Evolutionary conservation across 73 alveolate genomes (phyloP).

Genomic region (Paraurostyla sp.): DNA sequence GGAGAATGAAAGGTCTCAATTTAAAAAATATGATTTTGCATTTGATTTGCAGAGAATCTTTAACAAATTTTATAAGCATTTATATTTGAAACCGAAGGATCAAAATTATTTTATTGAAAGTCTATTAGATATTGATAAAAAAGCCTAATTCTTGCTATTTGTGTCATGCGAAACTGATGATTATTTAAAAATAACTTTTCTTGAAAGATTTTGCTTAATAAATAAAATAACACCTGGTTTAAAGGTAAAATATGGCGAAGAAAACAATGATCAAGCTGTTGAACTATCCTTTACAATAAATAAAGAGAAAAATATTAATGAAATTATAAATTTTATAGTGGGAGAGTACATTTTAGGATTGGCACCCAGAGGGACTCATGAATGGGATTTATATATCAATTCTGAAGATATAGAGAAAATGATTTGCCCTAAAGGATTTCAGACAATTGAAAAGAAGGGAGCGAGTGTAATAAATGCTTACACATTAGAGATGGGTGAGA

Average conservation of each 20-base stretch:
- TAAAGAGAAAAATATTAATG: neutral
- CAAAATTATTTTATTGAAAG: constrained; percentile 26
- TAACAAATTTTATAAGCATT: neutral
- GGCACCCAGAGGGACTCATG: no score
- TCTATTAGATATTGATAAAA: constrained; percentile 33
- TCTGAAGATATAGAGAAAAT: no score
- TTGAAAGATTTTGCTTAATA: constrained; percentile 31
- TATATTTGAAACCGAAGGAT: neutral
- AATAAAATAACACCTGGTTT: constrained; percentile 30
- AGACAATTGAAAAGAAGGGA: no score
- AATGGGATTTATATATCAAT: no score
- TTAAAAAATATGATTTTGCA: neutral
- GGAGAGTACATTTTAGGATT: no score
- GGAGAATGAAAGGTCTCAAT: neutral
- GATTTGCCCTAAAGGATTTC: no score
- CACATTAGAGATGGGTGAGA: no score
- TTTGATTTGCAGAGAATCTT: neutral
- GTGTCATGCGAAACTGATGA: neutral
- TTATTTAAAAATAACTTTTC: neutral
- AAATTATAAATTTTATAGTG: constrained; percentile 1
- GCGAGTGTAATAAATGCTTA: no score
- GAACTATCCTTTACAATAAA: neutral
- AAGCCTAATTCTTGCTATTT: constrained; percentile 7
- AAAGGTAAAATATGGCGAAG: neutral
- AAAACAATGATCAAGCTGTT: neutral